These are phyloP conservation scores for Sugiyamaella lignohabitans DNA, from an alignment of 805 yeast species.

Conservation along the genomic window DNA sequence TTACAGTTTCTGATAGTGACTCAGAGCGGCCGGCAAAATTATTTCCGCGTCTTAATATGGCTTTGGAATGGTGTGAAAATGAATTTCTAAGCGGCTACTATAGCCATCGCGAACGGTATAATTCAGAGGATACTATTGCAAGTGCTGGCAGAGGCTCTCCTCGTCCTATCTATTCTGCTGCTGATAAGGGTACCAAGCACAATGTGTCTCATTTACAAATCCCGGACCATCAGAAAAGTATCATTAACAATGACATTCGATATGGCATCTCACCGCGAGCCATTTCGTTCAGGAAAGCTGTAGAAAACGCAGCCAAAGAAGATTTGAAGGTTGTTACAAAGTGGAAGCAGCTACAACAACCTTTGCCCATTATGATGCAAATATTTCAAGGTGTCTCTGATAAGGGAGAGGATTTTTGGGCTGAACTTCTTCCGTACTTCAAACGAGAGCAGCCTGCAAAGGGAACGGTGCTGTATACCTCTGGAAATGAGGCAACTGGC, in stretches of 20 bases:
- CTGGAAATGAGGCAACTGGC: slow-evolving; percentile 43
- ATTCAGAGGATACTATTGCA: not conserved
- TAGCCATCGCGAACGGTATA: slow-evolving; percentile 28
- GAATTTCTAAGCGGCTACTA: slow-evolving; percentile 65
- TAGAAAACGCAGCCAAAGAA: slow-evolving; percentile 28
- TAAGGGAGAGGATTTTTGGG: slow-evolving; percentile 55
- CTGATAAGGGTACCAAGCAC: too few relatives aligned
- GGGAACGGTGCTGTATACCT: slow-evolving; percentile 41
- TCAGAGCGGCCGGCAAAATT: slow-evolving; percentile 44
- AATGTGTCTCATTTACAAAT: not conserved
- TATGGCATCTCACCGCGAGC: slow-evolving; percentile 25
- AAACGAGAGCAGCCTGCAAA: slow-evolving; percentile 42
- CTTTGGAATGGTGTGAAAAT: slow-evolving; percentile 96
- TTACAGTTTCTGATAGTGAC: slow-evolving; percentile 47
- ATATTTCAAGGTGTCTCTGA: slow-evolving; percentile 55
- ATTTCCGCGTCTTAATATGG: slow-evolving; percentile 74
- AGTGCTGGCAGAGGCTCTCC: not conserved
- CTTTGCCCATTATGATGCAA: slow-evolving; percentile 58
- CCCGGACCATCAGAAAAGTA: not conserved
- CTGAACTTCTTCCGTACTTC: slow-evolving; percentile 51
- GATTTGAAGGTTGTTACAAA: slow-evolving; percentile 25
- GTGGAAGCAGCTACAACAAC: slow-evolving; percentile 41
- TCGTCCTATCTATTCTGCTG: too few relatives aligned
- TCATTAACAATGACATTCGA: slow-evolving; percentile 1
- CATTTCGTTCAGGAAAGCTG: slow-evolving; percentile 28